Conservation (phyloP, 2,329 filamentous ascomycete species). For the Trichoderma atrobrunneum region DNA sequence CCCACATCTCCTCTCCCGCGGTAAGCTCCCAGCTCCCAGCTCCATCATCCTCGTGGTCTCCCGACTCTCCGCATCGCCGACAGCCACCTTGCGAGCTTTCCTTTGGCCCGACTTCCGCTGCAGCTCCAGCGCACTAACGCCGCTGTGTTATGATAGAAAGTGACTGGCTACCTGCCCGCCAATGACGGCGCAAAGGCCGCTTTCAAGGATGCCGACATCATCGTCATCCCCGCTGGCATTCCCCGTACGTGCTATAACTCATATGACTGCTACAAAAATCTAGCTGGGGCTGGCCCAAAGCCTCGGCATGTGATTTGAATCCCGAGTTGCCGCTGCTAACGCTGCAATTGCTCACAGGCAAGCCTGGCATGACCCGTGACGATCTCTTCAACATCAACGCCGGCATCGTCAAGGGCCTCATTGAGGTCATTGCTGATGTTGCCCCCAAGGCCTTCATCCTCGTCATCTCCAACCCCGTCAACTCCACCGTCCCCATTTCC, state of each 20-base stretch:
- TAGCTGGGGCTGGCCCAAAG: not conserved
- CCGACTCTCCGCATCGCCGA: slow-evolving; percentile 18
- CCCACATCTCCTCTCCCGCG: slow-evolving; percentile 90
- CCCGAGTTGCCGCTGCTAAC: slow-evolving; percentile 21
- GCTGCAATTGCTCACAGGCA: slow-evolving; percentile 57
- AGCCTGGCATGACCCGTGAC: slow-evolving; percentile 98
- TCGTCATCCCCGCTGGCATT: slow-evolving; percentile 97
- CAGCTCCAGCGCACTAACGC: not conserved
- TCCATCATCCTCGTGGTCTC: not conserved
- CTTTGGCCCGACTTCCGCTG: slow-evolving; percentile 5
- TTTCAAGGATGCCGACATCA: slow-evolving; percentile 89
- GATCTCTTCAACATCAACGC: slow-evolving; percentile 99
- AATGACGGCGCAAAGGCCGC: slow-evolving; percentile 83
- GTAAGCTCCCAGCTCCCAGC: slow-evolving; percentile 41
- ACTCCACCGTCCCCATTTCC: slow-evolving; percentile 96
- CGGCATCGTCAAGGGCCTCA: slow-evolving; percentile 91
- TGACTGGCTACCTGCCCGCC: slow-evolving; percentile 82
- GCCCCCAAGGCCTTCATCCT: slow-evolving; percentile 92
- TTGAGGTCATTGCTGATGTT: slow-evolving; percentile 82
- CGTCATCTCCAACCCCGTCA: slow-evolving; percentile 99
- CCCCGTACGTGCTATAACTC: slow-evolving; percentile 63
- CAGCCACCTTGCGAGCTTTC: not conserved
- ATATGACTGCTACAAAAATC: not conserved
- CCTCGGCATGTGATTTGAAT: not conserved
- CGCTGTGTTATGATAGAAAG: slow-evolving; percentile 56